A percentile compares a stretch with the other conserved stretches of the same genome.
phyloP scores from a whole-genome alignment of 1,284 basidiomycete species.

The Boletus chippewaensis region DNA sequence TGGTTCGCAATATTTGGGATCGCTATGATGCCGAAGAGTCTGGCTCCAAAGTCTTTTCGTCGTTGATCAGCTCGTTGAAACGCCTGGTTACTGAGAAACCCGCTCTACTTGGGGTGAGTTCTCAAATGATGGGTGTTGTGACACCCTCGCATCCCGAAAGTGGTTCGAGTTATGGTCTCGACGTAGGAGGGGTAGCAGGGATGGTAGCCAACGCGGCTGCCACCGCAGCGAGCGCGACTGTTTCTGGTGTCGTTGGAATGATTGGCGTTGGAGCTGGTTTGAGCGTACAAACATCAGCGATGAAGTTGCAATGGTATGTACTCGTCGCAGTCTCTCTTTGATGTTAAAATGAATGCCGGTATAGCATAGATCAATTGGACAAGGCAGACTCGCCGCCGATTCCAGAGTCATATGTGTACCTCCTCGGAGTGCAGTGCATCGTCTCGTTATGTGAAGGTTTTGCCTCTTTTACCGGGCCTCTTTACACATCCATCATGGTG shows the following conservation, averaged over 20 bases:
- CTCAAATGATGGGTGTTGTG: conserved; percentile 77
- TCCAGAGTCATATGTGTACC: conserved; percentile 88
- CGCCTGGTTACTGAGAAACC: conserved; percentile 85
- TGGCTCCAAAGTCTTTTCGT: conserved; percentile 68
- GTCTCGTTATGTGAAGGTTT: conserved; percentile 87
- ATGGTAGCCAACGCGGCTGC: conserved; percentile 81
- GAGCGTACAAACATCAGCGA: conserved; percentile 62
- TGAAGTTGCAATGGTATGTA: conserved; percentile 80
- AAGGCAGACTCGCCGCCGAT: conserved; percentile 91
- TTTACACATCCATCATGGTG: conserved; percentile 62
- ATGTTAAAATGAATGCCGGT: conserved; percentile 1
- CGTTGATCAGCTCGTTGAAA: conserved; percentile 77
- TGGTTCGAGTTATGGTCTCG: conserved; percentile 42
- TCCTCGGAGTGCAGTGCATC: conserved; percentile 85
- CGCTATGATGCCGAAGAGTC: conserved; percentile 66
- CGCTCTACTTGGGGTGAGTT: conserved; percentile 67
- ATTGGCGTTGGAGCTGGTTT: conserved; percentile 62
- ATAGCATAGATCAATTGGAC: conserved; percentile 91
- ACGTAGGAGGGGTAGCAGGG: conserved; percentile 71
- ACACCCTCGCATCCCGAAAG: conserved; percentile 39
- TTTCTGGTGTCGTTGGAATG: conserved; percentile 68
- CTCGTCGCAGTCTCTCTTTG: background rate
- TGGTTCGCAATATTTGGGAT: conserved; percentile 76
- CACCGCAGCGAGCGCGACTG: conserved; percentile 74
- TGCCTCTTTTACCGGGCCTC: conserved; percentile 61